A percentile compares a stretch with the other conserved stretches of the same genome.
Conservation (phyloP, 768 basidiomycete genomes). For the Podaxis sp. region DNA sequence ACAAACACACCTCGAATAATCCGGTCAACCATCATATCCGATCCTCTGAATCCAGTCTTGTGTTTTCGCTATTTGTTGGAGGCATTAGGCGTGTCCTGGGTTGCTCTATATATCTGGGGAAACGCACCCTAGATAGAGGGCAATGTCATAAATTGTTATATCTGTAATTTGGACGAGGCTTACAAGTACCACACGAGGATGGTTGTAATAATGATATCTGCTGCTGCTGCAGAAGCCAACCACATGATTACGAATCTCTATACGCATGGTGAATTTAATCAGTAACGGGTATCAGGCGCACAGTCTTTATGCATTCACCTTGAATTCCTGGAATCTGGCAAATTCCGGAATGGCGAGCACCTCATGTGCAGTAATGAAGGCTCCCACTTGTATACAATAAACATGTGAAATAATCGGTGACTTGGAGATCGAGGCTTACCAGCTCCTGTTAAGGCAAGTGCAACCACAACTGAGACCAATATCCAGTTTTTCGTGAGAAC, state of each 20-base stretch:
- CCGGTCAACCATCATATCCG: too few relatives aligned
- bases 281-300: background rate
- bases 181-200: slow-evolving; percentile 39
- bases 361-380: slow-evolving; percentile 25
- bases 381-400: slow-evolving; percentile 20
- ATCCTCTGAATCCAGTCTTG: too few relatives aligned
- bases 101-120: too few relatives aligned
- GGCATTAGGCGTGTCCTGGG: too few relatives aligned
- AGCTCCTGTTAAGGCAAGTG: slow-evolving; percentile 18
- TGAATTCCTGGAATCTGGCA: slow-evolving; percentile 23
- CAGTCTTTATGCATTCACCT: background rate
- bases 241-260: slow-evolving; percentile 32
- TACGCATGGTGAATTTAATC: background rate
- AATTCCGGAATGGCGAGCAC: slow-evolving; percentile 23
- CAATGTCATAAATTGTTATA: too few relatives aligned
- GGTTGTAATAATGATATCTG: slow-evolving; percentile 40
- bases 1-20: too few relatives aligned
- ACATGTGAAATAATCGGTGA: background rate
- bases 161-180: background rate
- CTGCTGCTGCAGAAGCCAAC: slow-evolving; percentile 38
- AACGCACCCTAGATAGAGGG: too few relatives aligned
- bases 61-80: too few relatives aligned
- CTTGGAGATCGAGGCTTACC: slow-evolving; percentile 16
- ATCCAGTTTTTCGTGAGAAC: slow-evolving; percentile 24
- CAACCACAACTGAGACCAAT: slow-evolving; percentile 17